Conservation (phyloP, 2,329 filamentous ascomycete species). For the Chrysoporthe deuterocubensis region DNA sequence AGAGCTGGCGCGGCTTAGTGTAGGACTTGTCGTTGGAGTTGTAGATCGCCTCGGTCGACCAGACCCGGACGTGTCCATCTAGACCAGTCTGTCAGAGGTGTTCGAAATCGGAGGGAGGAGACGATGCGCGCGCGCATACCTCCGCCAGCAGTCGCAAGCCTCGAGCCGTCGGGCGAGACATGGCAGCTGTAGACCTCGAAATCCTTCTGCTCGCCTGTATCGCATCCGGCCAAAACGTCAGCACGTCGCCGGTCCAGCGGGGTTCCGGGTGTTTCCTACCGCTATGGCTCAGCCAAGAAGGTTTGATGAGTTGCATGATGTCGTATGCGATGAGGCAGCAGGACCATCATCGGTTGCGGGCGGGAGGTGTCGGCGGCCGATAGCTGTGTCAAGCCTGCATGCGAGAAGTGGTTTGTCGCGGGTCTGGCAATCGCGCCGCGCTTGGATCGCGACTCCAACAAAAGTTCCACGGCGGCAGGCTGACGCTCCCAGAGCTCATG, state of each 20-base stretch:
- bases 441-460: conserved; percentile 14
- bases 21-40: conserved; percentile 74
- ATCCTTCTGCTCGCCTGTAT: conserved; percentile 87
- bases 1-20: conserved; percentile 85
- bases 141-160: conserved; percentile 92
- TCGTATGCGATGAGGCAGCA: conserved; percentile 19
- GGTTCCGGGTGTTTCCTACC: conserved; percentile 55
- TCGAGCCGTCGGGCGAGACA: conserved; percentile 90
- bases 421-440: conserved; percentile 24
- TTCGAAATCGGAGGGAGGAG: not conserved
- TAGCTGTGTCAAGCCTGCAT: conserved; percentile 4
- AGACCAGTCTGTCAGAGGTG: not conserved
- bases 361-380: not conserved
- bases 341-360: conserved; percentile 24
- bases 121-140: conserved; percentile 55
- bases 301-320: conserved; percentile 82
- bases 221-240: conserved; percentile 32
- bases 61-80: conserved; percentile 95
- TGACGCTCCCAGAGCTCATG: conserved; percentile 15
- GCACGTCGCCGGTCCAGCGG: conserved; percentile 12
- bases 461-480: conserved; percentile 19
- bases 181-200: conserved; percentile 99
- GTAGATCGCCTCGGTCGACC: conserved; percentile 94
- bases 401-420: conserved; percentile 24
- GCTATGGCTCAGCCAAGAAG: conserved; percentile 93